A percentile compares a stretch with the other conserved stretches of the same genome.
Evolutionary conservation across 257 asterid species (phyloP).

Genomic region (Primulina eburnea): DNA sequence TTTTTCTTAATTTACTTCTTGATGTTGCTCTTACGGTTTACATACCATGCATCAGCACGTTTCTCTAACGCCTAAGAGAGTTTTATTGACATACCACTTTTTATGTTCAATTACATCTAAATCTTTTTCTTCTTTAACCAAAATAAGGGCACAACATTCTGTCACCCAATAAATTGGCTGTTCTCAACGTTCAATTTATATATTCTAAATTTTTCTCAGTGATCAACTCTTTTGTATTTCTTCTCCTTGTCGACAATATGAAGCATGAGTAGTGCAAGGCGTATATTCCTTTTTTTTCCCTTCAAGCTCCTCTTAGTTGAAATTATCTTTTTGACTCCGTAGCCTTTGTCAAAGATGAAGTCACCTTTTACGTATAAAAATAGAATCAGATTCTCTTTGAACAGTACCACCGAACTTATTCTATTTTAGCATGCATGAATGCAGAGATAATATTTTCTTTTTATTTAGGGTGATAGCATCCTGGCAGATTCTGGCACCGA

Average conservation of each 20-base stretch:
- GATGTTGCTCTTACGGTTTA: background rate
- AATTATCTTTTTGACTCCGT: background rate
- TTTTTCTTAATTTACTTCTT: background rate
- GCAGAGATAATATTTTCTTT: slow-evolving; percentile 21
- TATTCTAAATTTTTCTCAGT: background rate
- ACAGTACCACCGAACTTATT: slow-evolving; percentile 11
- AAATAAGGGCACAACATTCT: background rate
- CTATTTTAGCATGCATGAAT: slow-evolving; percentile 4
- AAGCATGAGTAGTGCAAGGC: background rate
- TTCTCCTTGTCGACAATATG: background rate
- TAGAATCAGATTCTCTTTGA: slow-evolving; percentile 7
- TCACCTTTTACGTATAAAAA: slow-evolving; percentile 7
- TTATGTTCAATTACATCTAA: background rate
- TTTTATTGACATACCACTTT: too few relatives aligned
- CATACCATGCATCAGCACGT: background rate
- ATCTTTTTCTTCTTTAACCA: background rate
- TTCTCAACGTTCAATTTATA: too few relatives aligned
- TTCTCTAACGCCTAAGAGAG: background rate
- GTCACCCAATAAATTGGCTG: background rate
- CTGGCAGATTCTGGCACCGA: slow-evolving; percentile 98
- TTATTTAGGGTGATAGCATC: slow-evolving; percentile 86
- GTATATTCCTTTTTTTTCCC: background rate
- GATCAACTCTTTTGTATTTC: background rate
- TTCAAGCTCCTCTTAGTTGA: too few relatives aligned
- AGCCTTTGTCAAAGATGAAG: slow-evolving; percentile 1